Base-by-base conservation (phyloP, 768 basidiomycete genomes). In the Mrakia blollopis region DNA sequence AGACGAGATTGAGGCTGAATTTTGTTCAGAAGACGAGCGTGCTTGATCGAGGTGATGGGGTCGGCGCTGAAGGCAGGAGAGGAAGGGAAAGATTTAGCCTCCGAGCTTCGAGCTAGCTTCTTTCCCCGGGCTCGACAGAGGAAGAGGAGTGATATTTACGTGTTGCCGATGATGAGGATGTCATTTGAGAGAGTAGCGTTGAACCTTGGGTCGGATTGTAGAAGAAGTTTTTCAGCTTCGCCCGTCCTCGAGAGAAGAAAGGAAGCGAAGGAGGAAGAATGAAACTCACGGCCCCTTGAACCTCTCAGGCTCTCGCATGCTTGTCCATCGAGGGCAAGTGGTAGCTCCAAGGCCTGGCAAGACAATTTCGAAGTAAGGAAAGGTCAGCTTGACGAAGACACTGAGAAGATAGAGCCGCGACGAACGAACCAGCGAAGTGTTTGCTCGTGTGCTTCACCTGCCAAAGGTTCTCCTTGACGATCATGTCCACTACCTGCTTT, bases 121-220 rank as follows among this genome's bases (percentile, higher is more conserved):
- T 21, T 41, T 5, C 11, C 39, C 39, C 50, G 50, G 23, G 8
- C 11, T 5, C 3, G 57, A 57, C 4, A 9, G 3, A 57, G 4
- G 3, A 57, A 11, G n/a, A 8, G 8, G 52, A 23, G 6, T 16
- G n/a, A 54, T 21, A 28, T n/a, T 0, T 7, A 57, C 57, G 57
- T 62, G 69, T 76, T 76, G 10, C 75, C 75, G 41, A 76, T 72
- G 75, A 76, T 76, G 25, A 76, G 60, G 28, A 76, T 62, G 10
- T 28, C 25, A 44, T 71, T 62, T 13, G 75, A 62, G 10, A 76
- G 60, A 39, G 75, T 76, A 6, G 61, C 30, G 30, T 76, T 76
- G 39, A 57, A 76, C 69, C 50, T 44, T 11, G 39, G 11, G 44
- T 13, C n/a, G 68, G 1, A 11, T 10, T 32, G 68, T 0, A 72